phyloP scores from a whole-genome alignment of 1,284 basidiomycete genomes.

The Amylostereum chailletii region DNA sequence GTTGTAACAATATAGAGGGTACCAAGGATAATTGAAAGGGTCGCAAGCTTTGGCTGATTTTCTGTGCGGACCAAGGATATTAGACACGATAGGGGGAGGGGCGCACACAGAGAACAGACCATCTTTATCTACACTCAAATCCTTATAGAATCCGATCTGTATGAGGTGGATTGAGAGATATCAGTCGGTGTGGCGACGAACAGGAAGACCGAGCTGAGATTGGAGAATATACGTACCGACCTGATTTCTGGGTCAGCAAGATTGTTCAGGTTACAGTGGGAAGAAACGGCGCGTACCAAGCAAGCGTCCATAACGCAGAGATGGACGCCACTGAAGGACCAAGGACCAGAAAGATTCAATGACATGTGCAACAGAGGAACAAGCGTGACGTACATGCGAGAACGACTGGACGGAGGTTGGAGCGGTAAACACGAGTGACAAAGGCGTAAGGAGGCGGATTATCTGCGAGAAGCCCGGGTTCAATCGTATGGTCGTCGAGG shows the following conservation, averaged over 20 bases:
- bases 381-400: conserved; percentile 36
- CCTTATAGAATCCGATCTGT: conserved; percentile 53
- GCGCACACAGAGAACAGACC: conserved; percentile 28
- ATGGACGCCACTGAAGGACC: not conserved
- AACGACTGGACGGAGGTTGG: conserved; percentile 51
- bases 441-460: conserved; percentile 51
- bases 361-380: not conserved
- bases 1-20: conserved; percentile 42
- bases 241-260: not conserved
- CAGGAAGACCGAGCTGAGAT: conserved; percentile 2
- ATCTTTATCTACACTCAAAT: conserved; percentile 35
- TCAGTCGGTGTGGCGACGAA: conserved; percentile 6
- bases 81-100: not conserved
- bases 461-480: conserved; percentile 22
- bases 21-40: conserved; percentile 54
- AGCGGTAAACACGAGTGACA: conserved; percentile 42
- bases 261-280: too few species aligned
- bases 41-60: conserved; percentile 38
- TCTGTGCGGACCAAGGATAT: conserved; percentile 24
- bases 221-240: conserved; percentile 35
- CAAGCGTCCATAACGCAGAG: conserved; percentile 1
- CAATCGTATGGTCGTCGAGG: too few species aligned
- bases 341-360: not conserved
- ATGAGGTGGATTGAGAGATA: not conserved
- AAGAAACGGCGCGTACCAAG: conserved; percentile 1